These are phyloP conservation scores for Albugo candida DNA, from an alignment of 352 stramenopile species.

Conservation along the genomic window DNA sequence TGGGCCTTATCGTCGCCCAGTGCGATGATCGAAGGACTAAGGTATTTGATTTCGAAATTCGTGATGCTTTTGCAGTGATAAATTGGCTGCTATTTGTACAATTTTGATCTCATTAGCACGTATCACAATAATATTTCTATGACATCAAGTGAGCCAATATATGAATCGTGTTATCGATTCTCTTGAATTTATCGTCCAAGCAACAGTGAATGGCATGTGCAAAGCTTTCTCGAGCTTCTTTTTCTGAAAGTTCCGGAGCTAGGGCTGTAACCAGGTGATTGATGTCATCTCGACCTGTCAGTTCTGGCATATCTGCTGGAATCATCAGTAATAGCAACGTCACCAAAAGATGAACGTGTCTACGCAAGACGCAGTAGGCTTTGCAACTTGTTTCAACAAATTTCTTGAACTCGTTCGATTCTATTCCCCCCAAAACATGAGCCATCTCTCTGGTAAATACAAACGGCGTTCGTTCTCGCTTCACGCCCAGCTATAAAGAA, in stretches of 20 bases:
- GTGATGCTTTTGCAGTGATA: too few species aligned
- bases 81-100: too few species aligned
- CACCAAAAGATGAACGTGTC: constrained; percentile 73
- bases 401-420: constrained; percentile 44
- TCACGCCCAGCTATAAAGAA: constrained; percentile 6
- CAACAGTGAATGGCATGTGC: constrained; percentile 64
- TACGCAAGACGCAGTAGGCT: constrained; percentile 56
- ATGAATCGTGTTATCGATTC: constrained; percentile 77
- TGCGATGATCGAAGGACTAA: too few species aligned
- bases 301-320: constrained; percentile 71
- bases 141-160: constrained; percentile 25
- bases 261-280: constrained; percentile 69
- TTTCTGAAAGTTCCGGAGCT: constrained; percentile 42
- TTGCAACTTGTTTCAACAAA: constrained; percentile 53
- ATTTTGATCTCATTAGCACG: too few species aligned
- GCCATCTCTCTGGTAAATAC: constrained; percentile 15
- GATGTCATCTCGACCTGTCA: constrained; percentile 62
- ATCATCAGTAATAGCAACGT: constrained; percentile 73
- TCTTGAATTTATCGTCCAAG: constrained; percentile 70
- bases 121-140: too few species aligned
- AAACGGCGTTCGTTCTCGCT: constrained; percentile 13
- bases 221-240: constrained; percentile 42
- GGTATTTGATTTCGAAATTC: too few species aligned
- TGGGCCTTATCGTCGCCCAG: too few species aligned
- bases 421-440: constrained; percentile 26